Percentiles rank a stretch among this genome's conserved stretches.
These are phyloP conservation scores for Aspergillus aculeatinus DNA, from an alignment of 2,329 filamentous ascomycete species.

Conservation along the genomic window DNA sequence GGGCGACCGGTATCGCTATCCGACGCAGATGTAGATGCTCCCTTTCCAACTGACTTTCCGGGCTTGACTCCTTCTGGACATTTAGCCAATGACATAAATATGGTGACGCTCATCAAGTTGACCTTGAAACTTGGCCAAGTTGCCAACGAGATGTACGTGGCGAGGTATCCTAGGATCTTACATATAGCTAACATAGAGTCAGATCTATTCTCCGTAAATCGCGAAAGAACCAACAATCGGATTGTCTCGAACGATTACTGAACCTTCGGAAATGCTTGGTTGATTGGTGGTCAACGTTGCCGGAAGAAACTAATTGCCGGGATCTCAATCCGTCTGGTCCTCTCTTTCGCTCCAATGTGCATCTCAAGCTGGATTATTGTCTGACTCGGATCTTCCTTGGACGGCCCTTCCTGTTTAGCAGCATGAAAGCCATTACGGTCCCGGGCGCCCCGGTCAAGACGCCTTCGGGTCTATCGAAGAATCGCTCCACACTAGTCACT, in stretches of 20 bases:
- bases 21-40: constrained; percentile 54
- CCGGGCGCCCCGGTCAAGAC: constrained; percentile 27
- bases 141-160: constrained; percentile 41
- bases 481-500: constrained; percentile 45
- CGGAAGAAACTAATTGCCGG: constrained; percentile 39
- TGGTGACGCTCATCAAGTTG: constrained; percentile 49
- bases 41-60: constrained; percentile 50
- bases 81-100: constrained; percentile 47
- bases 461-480: constrained; percentile 34
- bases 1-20: constrained; percentile 56
- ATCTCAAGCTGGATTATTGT: constrained; percentile 55
- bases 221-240: constrained; percentile 40
- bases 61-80: constrained; percentile 45
- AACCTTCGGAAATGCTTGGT: constrained; percentile 39
- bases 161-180: no score
- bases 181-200: constrained; percentile 23
- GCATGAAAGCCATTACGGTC: constrained; percentile 28
- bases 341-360: constrained; percentile 51
- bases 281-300: constrained; percentile 45
- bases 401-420: constrained; percentile 53
- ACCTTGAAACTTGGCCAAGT: constrained; percentile 43
- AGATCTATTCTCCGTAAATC: constrained; percentile 42
- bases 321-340: constrained; percentile 44
- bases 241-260: constrained; percentile 42
- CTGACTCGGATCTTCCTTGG: constrained; percentile 56